These are phyloP conservation scores for Termitomyces sp. DNA, from an alignment of 768 basidiomycete genomes.

Conservation along the genomic window DNA sequence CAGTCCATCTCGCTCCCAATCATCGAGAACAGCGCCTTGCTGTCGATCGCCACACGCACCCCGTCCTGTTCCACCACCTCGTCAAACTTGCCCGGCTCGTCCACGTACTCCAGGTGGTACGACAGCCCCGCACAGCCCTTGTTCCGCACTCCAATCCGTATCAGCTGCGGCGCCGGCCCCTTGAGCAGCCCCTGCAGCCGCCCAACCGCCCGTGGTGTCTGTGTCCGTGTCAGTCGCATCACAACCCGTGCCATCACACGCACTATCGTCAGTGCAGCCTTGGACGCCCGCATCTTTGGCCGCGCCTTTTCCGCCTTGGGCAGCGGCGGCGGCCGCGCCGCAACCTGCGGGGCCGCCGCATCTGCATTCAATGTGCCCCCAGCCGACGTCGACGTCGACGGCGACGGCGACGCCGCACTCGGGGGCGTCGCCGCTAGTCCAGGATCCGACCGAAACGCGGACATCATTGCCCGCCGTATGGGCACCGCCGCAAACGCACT, in stretches of 20 bases:
- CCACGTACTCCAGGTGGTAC: slow-evolving; percentile 95
- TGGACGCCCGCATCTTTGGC: slow-evolving; percentile 62
- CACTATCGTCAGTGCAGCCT: slow-evolving; percentile 76
- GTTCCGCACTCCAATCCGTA: slow-evolving; percentile 93
- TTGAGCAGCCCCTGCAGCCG: slow-evolving; percentile 68
- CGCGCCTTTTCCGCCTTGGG: slow-evolving; percentile 61
- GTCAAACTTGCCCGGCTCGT: slow-evolving; percentile 85
- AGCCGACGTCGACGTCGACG: slow-evolving; percentile 14
- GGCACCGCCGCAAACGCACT: slow-evolving; percentile 25
- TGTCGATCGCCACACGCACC: slow-evolving; percentile 90
- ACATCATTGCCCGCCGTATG: slow-evolving; percentile 61
- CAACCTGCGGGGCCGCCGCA: slow-evolving; percentile 65
- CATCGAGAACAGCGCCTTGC: slow-evolving; percentile 94
- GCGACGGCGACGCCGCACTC: neutral
- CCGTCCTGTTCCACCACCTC: slow-evolving; percentile 96
- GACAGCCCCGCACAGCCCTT: slow-evolving; percentile 90
- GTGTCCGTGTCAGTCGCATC: neutral
- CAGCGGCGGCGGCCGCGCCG: slow-evolving; percentile 62
- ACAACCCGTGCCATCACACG: slow-evolving; percentile 15
- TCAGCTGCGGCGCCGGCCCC: slow-evolving; percentile 85
- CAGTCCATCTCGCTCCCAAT: slow-evolving; percentile 99
- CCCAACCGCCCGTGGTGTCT: slow-evolving; percentile 78
- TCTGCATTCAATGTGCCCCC: slow-evolving; percentile 44
- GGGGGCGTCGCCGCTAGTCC: neutral
- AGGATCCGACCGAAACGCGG: slow-evolving; percentile 41